Evolutionary conservation across 2,329 filamentous ascomycete genomes (phyloP), one percentile per base, ranked within the genome.

Genomic region (Didymella glomerata): DNA sequence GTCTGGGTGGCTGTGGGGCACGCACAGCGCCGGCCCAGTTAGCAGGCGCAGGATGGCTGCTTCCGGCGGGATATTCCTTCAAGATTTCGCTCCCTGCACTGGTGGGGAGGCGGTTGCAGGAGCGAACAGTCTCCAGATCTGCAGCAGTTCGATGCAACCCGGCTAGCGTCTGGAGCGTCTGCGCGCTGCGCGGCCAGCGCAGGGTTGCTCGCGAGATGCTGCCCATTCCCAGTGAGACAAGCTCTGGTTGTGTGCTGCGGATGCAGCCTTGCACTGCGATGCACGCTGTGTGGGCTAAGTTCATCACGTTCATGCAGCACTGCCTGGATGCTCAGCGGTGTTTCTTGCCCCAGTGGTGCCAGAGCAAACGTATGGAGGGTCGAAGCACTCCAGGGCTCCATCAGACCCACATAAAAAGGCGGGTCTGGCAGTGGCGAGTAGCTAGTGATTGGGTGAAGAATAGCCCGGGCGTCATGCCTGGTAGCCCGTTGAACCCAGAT

Each of bases 401-500:
- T n/a, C 16, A 25, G 36, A 8, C 25, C 48, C 41, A 22, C n/a
- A 1, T 2, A 2, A 11, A 20, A 4, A 20, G 2, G 18, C 8
- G 36, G 36, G 18, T 8, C 32, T n/a, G 16, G 5, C 14, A 3
- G 32, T 36, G 32, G 32, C 32, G 16, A 2, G 4, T n/a, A 6
- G 7, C 32, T 36, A n/a, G 32, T n/a, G 32, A 36, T 36, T 36
- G 32, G 32, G 7, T n/a, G 16, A n/a, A 36, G 16, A 2, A 1
- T 3, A 36, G 32, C 47, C 14, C 41, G 48, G 14, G 40, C 48
- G 48, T 57, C 44, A 57, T 52, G 32, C 30, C 30, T 34, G 10
- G 30, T 34, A 38, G 34, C 34, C 48, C 40, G 55, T 57, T 57
- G 55, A 45, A 40, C 40, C 48, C 48, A 52, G 36, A 41, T 24